Percentiles rank a stretch among this genome's conserved stretches.
Conservation (phyloP, 805 yeast genomes). For the Zygosaccharomyces lentus region DNA sequence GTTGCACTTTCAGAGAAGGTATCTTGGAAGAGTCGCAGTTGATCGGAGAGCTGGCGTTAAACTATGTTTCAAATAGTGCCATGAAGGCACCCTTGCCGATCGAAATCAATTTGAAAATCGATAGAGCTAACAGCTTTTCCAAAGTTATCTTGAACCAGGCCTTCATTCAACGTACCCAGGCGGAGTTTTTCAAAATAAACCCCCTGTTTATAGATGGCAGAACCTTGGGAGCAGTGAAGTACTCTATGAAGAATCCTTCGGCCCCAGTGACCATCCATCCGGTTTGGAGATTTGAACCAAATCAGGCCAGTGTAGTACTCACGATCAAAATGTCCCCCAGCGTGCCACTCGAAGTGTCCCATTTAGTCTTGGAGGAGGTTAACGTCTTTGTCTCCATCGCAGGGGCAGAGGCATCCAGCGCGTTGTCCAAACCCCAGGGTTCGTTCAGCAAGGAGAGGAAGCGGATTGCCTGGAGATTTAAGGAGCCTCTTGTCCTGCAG, state of each 20-base stretch:
- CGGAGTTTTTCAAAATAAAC: constrained; percentile 41
- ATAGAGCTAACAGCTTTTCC: constrained; percentile 40
- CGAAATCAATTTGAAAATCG: constrained; percentile 42
- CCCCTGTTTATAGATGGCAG: constrained; percentile 52
- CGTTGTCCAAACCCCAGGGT: constrained; percentile 89
- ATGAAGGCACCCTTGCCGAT: constrained; percentile 36
- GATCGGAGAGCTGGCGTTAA: constrained; percentile 84
- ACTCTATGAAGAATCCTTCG: constrained; percentile 48
- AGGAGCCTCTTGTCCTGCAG: constrained; percentile 38
- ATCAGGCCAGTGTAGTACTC: constrained; percentile 80
- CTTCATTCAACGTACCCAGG: constrained; percentile 48
- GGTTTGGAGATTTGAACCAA: constrained; percentile 83
- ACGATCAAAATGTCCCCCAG: constrained; percentile 44
- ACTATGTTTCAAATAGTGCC: constrained; percentile 43
- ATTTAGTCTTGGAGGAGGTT: constrained; percentile 35
- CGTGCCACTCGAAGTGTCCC: constrained; percentile 34
- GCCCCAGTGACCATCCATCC: constrained; percentile 75
- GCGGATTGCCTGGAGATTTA: constrained; percentile 82
- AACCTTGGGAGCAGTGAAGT: constrained; percentile 79
- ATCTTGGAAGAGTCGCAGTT: constrained; percentile 53
- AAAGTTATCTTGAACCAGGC: constrained; percentile 50
- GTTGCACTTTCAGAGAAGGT: constrained; percentile 71
- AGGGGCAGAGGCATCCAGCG: constrained; percentile 62
- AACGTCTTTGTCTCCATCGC: constrained; percentile 50
- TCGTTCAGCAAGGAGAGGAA: constrained; percentile 81